Base-by-base conservation (phyloP, 2,329 filamentous ascomycete genomes). In the Fusarium setosum region DNA sequence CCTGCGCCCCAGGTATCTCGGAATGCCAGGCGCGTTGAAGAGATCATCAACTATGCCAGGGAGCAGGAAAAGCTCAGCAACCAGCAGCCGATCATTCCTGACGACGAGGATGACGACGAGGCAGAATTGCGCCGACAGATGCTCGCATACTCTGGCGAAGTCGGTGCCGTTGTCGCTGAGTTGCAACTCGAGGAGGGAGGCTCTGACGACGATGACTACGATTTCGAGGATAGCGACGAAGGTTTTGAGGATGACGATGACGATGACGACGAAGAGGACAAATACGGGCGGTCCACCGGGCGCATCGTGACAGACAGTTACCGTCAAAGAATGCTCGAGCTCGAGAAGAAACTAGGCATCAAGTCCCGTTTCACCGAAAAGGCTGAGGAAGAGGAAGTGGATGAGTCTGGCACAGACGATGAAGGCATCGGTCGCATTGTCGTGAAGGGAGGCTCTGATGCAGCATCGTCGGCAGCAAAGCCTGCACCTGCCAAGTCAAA, bases 81-180 rank as follows among this genome's bases (percentile, higher is more conserved):
- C 38, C 76, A 82, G 29, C 73, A 81, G 26, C 75, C 79, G 2
- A 80, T 93, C 12, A 85, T 92, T 13, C 91, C 93, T 2, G 84
- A 90, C 1, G 86, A 92, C 50, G 96, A 99, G 71, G 88, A 90
- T 0, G 83, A 86, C 12, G 94, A 97, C 67, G 95, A 97, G 64
- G 92, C 93, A 5, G 86, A 86, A 29, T 78, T 97, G 21, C 90
- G 96, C 6, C 88, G 90, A 57, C 90, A 97, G 73, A 98, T 99
- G 94, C 84, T 98, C 8, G 86, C 92, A 64, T 99, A 98, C 74
- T 90, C 97, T 77, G 90, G 91, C 41, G 95, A 98, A 76, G 90
- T 99, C 57, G 93, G 94, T 5, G 89, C 93, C 34, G 92, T 99
- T 4, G 96, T 99, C 15, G 96, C 96, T 15, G 94, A 98, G 78